These are phyloP conservation scores for Ambispora gerdemannii DNA, from an alignment of 192 early-diverging fungal genomes.

Conservation along the genomic window DNA sequence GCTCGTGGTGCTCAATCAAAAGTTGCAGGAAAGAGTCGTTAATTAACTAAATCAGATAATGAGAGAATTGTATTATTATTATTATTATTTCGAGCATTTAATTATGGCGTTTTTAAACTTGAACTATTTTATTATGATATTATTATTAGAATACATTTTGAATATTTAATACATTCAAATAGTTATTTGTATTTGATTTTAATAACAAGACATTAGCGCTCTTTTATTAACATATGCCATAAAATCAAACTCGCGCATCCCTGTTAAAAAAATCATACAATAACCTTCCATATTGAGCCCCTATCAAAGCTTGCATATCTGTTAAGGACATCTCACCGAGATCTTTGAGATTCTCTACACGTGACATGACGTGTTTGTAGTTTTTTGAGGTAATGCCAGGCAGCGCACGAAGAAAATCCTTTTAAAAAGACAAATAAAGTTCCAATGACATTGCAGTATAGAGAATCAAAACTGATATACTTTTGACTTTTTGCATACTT, in stretches of 20 bases:
- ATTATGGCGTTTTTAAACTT: no score
- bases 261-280: constrained; percentile 24
- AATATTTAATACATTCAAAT: no score
- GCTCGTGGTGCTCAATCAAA: constrained; percentile 77
- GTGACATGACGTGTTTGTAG: constrained; percentile 70
- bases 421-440: not conserved
- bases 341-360: constrained; percentile 60
- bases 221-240: no score
- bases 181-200: no score
- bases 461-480: no score
- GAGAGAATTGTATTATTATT: no score
- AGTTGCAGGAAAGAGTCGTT: constrained; percentile 79
- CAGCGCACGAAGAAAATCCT: constrained; percentile 76
- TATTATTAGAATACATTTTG: no score
- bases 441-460: not conserved
- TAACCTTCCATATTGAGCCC: constrained; percentile 11
- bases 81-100: no score
- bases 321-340: constrained; percentile 36
- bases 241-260: constrained; percentile 8
- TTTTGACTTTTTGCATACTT: constrained; percentile 49
- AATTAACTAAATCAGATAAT: no score
- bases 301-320: constrained; percentile 23
- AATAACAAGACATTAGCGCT: no score
- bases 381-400: constrained; percentile 84
- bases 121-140: no score